These are phyloP conservation scores for Aspergillus viridinutans DNA, from an alignment of 2,329 filamentous ascomycete genomes.

Conservation along the genomic window DNA sequence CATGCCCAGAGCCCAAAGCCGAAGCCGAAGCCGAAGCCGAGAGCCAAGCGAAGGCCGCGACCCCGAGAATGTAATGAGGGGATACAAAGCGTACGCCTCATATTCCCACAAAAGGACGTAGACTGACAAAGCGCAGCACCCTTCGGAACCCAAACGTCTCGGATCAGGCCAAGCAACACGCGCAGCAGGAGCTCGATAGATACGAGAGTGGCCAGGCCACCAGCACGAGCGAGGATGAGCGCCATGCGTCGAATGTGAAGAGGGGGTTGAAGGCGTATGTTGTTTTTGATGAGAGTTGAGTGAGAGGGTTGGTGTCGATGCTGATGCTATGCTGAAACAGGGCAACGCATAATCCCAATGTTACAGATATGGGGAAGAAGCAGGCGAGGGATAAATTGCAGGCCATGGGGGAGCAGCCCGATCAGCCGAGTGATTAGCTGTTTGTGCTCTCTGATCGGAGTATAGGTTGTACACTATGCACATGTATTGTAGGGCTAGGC, in stretches of 20 bases:
- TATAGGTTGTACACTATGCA: neutral
- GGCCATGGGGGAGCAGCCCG: conserved; percentile 10
- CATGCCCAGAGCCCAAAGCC: neutral
- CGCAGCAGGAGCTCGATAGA: conserved; percentile 15
- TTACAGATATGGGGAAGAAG: conserved; percentile 7
- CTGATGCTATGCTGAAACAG: conserved; percentile 4
- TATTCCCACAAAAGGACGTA: neutral
- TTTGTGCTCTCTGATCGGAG: neutral
- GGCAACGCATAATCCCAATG: conserved; percentile 18
- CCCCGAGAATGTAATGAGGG: conserved; percentile 13
- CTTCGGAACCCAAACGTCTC: conserved; percentile 17
- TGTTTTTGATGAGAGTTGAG: neutral
- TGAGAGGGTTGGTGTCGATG: neutral
- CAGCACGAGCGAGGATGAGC: conserved; percentile 12
- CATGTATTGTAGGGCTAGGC: neutral
- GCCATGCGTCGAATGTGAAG: conserved; percentile 16
- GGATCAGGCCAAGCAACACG: conserved; percentile 12
- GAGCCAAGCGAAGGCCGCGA: neutral
- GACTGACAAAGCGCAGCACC: conserved; percentile 6
- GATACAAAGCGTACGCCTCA: conserved; percentile 18
- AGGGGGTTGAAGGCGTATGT: conserved; percentile 23
- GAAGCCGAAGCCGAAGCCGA: neutral
- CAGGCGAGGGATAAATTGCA: conserved; percentile 9
- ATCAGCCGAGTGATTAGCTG: conserved; percentile 8
- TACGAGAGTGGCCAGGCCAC: neutral